phyloP scores from a whole-genome alignment of 306 rosid species.

The Casuarina equisetifolia region DNA sequence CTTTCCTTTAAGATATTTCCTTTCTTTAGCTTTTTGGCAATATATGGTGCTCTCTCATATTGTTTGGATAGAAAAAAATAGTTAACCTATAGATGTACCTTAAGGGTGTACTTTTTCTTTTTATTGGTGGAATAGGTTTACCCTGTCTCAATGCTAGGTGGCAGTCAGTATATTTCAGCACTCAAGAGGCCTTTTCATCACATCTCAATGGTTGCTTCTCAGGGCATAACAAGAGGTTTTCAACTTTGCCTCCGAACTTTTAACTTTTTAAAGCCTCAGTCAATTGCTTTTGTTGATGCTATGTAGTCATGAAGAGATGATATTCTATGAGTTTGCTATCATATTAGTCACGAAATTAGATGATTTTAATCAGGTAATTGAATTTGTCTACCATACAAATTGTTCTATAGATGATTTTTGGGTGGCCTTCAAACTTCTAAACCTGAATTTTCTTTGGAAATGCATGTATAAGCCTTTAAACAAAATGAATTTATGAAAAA shows the following conservation, averaged over 20 bases:
- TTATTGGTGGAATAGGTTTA: constrained; percentile 57
- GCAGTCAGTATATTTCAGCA: constrained; percentile 69
- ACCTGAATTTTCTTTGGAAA: neutral
- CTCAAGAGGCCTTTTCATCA: constrained; percentile 79
- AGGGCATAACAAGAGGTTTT: constrained; percentile 76
- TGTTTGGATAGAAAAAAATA: neutral
- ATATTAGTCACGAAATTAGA: neutral
- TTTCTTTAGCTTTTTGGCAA: neutral
- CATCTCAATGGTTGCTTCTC: constrained; percentile 87
- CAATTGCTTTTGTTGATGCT: neutral
- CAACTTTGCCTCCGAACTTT: constrained; percentile 10
- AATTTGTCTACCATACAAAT: neutral
- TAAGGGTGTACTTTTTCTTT: constrained; percentile 16
- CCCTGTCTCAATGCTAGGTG: constrained; percentile 92
- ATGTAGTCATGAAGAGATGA: neutral
- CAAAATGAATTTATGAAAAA: neutral
- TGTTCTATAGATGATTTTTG: constrained; percentile 3
- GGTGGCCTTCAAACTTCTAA: neutral
- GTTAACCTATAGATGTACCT: constrained; percentile 5
- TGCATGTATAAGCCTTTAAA: neutral
- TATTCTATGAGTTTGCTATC: neutral
- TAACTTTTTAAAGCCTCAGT: neutral
- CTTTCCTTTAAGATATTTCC: neutral
- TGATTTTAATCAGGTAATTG: neutral
- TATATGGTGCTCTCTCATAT: neutral